Base-by-base conservation (phyloP, 176 grass and related monocot species). In the Triticum timopheevii region DNA sequence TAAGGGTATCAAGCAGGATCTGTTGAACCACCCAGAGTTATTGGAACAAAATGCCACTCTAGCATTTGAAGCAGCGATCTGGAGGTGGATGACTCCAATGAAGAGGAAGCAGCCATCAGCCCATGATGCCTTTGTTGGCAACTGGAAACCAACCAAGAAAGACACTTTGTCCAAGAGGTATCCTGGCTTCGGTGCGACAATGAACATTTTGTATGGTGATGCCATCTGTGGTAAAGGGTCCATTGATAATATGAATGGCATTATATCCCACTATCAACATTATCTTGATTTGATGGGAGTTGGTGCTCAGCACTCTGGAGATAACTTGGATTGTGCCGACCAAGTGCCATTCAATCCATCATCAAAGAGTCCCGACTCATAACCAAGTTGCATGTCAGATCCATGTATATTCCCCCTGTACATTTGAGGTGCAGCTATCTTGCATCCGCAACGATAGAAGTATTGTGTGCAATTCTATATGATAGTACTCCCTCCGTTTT, bases 1-100 rank as follows among this genome's bases (percentile, higher is more conserved):
- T 52, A 79, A 91, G n/a, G 90, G 87, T 47, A 83, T 98, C 39
- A 92, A 95, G 40, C 75, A 93, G 72, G 88, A 95, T 92, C 88
- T 98, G 52, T 87, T 98, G 86, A 75, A 94, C 75, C 96, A 95
- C 86, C 96, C 96, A 23, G 96, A 98, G 58, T 90, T 95, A 92
- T 50, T 98, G 27, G 96, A 95, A 77, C 89, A 95, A 74, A 98
- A 98, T 86, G 91, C 93, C 10, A 98, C 96, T 20, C 47, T 98
- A 15, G 96, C 96, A 59, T 98, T 98, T 91, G 83, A 93, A 86
- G 93, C 96, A 38, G 93, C 96, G 39, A 85, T 98, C 7, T 98
- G 96, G 96, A 93, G 91, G 88, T 98, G 96, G 96, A 94, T 98
- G 93, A 98, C 89, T 85, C 96, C 93, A 27, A 86, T 98, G 85